A percentile compares a stretch with the other conserved stretches of the same genome.
These are phyloP conservation scores for Eutrema japonicum DNA, from an alignment of 345 rosid genomes.

Conservation along the genomic window DNA sequence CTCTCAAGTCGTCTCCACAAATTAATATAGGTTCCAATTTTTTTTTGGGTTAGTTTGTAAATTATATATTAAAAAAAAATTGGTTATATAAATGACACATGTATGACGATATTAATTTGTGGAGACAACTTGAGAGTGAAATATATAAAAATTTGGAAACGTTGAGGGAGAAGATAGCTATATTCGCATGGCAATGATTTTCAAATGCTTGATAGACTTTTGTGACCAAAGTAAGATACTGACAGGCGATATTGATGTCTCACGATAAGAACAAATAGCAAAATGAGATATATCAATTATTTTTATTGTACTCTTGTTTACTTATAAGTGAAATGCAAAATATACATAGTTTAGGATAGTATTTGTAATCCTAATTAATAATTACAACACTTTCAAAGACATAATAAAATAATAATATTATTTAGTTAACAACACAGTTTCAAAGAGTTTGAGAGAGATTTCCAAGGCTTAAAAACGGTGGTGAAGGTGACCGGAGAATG, in stretches of 20 bases:
- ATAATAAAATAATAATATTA: neutral
- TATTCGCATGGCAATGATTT: constrained; percentile 25
- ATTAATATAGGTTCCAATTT: no score
- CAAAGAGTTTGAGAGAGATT: no score
- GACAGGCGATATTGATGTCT: constrained; percentile 27
- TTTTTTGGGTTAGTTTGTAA: no score
- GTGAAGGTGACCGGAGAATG: no score
- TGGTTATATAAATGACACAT: neutral
- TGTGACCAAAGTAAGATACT: constrained; percentile 34
- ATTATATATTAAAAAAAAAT: no score
- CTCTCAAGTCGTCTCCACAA: no score
- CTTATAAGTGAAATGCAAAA: neutral
- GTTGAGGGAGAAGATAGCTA: neutral
- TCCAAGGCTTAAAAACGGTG: no score
- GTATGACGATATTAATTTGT: neutral
- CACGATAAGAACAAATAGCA: constrained; percentile 4
- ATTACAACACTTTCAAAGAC: neutral
- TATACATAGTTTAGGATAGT: neutral
- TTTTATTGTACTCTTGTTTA: neutral
- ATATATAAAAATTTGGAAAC: no score
- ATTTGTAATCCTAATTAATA: neutral
- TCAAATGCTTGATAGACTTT: constrained; percentile 28
- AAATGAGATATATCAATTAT: neutral
- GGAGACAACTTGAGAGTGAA: neutral
- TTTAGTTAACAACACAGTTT: neutral